Percentiles rank a stretch among this genome's conserved stretches.
Conservation (phyloP, 2,329 filamentous ascomycete genomes). For the Aspergillus niger region DNA sequence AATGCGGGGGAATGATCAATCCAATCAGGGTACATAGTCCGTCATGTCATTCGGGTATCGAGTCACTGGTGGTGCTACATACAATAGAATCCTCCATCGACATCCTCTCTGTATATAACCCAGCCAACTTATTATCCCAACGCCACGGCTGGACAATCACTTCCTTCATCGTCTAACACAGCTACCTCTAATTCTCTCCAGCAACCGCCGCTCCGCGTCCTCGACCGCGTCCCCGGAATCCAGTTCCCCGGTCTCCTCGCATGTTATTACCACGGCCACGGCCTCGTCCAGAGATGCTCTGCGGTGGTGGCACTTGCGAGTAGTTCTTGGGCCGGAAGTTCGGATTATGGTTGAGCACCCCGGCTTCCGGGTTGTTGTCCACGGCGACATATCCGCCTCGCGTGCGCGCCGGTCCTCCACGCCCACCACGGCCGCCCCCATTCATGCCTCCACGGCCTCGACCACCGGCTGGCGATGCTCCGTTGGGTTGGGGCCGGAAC, state of each 20-base stretch:
- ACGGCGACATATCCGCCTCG: constrained; percentile 43
- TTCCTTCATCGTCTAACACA: background rate
- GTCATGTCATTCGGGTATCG: background rate
- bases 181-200: constrained; percentile 1
- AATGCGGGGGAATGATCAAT: background rate
- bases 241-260: constrained; percentile 33
- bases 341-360: constrained; percentile 58
- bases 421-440: constrained; percentile 23
- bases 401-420: constrained; percentile 31
- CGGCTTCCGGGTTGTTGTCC: constrained; percentile 56
- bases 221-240: constrained; percentile 33
- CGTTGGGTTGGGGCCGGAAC: constrained; percentile 35
- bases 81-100: background rate
- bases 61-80: background rate
- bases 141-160: background rate
- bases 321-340: constrained; percentile 59
- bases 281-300: constrained; percentile 41
- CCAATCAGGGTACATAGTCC: background rate
- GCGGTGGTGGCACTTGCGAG: constrained; percentile 53
- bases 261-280: constrained; percentile 29
- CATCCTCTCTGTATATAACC: background rate
- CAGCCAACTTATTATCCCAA: background rate
- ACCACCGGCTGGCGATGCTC: constrained; percentile 34
- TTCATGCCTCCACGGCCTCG: constrained; percentile 24
- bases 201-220: constrained; percentile 29